Evolutionary conservation across 257 asterid species (phyloP).

Genomic region (Forsythia viridissima): DNA sequence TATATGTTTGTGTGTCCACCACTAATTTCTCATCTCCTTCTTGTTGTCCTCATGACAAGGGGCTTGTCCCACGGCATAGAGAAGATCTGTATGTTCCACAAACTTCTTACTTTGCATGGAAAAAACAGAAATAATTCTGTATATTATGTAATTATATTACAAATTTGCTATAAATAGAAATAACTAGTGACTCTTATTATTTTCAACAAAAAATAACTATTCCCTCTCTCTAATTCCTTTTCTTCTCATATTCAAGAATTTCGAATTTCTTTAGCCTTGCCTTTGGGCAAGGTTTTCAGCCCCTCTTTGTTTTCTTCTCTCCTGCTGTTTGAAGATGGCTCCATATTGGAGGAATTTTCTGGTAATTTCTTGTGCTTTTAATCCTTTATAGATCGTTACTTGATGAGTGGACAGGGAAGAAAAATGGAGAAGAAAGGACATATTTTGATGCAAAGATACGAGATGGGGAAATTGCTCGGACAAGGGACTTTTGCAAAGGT

Average conservation of each 20-base stretch:
- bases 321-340: background rate
- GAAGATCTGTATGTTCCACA: background rate
- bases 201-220: no score
- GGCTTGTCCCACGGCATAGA: background rate
- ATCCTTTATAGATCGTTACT: background rate
- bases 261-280: slow-evolving; percentile 42
- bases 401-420: background rate
- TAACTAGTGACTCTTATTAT: slow-evolving; percentile 4
- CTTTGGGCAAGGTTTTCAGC: slow-evolving; percentile 40
- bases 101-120: background rate
- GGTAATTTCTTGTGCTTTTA: background rate
- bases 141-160: background rate
- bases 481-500: slow-evolving; percentile 94
- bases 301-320: slow-evolving; percentile 14
- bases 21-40: background rate
- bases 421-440: slow-evolving; percentile 61
- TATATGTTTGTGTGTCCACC: background rate
- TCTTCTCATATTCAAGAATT: slow-evolving; percentile 15
- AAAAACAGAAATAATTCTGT: background rate
- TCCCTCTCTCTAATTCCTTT: background rate
- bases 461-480: slow-evolving; percentile 76
- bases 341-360: background rate
- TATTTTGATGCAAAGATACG: slow-evolving; percentile 70
- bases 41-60: background rate
- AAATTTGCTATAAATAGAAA: slow-evolving; percentile 12